These are phyloP conservation scores for Talaromyces sp. DNA, from an alignment of 2,329 filamentous ascomycete genomes.

Conservation along the genomic window DNA sequence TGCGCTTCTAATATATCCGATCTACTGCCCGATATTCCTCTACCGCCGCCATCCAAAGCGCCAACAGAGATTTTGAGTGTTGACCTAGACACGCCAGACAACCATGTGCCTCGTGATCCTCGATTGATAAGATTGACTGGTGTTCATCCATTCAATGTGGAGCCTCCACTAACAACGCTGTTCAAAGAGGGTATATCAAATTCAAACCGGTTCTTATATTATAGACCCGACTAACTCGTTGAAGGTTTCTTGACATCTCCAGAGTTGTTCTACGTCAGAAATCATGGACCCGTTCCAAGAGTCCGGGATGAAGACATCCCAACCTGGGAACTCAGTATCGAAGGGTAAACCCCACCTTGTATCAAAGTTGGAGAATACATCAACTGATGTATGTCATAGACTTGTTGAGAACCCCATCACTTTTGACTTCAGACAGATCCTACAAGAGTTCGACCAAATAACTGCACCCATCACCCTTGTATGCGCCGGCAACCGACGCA, in stretches of 20 bases:
- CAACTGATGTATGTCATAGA: conserved; percentile 28
- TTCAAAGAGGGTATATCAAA: conserved; percentile 56
- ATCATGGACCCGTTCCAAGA: conserved; percentile 78
- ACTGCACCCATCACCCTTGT: conserved; percentile 86
- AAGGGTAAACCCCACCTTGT: conserved; percentile 52
- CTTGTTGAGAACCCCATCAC: conserved; percentile 73
- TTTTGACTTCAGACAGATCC: conserved; percentile 67
- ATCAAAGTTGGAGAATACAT: neutral
- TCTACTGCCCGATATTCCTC: conserved; percentile 49
- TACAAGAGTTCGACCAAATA: conserved; percentile 72
- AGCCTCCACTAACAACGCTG: conserved; percentile 73
- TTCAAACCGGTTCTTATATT: neutral
- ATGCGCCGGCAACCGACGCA: conserved; percentile 85
- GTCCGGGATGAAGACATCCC: conserved; percentile 69
- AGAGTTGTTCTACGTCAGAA: conserved; percentile 86
- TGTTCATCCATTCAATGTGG: conserved; percentile 86
- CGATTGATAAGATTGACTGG: conserved; percentile 83
- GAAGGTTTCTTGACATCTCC: conserved; percentile 81
- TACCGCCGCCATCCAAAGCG: conserved; percentile 62
- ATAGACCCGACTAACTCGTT: neutral
- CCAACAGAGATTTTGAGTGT: conserved; percentile 64
- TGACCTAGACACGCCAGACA: conserved; percentile 79
- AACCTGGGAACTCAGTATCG: conserved; percentile 77
- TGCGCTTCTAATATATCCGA: conserved; percentile 9
- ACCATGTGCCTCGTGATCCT: conserved; percentile 73